phyloP scores from a whole-genome alignment of 1,284 basidiomycete species.

The Wallemia hederae region DNA sequence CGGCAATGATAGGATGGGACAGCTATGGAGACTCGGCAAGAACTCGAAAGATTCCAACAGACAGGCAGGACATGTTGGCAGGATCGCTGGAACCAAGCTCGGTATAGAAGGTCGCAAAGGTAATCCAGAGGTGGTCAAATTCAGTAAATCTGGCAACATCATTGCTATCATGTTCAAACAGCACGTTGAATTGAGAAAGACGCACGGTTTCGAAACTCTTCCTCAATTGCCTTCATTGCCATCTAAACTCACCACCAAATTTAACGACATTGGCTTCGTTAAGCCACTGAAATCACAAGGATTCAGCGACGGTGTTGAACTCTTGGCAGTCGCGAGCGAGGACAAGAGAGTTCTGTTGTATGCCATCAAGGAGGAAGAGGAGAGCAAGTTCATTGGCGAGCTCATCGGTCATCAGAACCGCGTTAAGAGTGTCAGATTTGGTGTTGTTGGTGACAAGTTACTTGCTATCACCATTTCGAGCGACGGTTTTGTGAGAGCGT shows the following conservation, averaged over 20 bases:
- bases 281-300: not conserved
- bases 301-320: not conserved
- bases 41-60: not conserved
- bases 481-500: conserved; percentile 51
- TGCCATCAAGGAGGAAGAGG: conserved; percentile 14
- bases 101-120: not conserved
- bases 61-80: not conserved
- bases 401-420: conserved; percentile 43
- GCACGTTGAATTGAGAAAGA: not conserved
- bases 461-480: conserved; percentile 47
- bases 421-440: conserved; percentile 18
- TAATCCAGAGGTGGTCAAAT: not conserved
- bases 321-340: conserved; percentile 45
- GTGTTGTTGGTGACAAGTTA: conserved; percentile 19
- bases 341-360: conserved; percentile 57
- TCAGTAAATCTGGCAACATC: not conserved
- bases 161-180: not conserved
- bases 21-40: conserved; percentile 42
- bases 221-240: not conserved
- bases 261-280: not conserved
- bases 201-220: not conserved
- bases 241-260: not conserved
- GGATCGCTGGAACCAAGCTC: not conserved
- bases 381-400: conserved; percentile 24
- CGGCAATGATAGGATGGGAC: conserved; percentile 58